These are phyloP conservation scores for Aspergillus conjunctus DNA, from an alignment of 495 filamentous ascomycete genomes.

Conservation along the genomic window DNA sequence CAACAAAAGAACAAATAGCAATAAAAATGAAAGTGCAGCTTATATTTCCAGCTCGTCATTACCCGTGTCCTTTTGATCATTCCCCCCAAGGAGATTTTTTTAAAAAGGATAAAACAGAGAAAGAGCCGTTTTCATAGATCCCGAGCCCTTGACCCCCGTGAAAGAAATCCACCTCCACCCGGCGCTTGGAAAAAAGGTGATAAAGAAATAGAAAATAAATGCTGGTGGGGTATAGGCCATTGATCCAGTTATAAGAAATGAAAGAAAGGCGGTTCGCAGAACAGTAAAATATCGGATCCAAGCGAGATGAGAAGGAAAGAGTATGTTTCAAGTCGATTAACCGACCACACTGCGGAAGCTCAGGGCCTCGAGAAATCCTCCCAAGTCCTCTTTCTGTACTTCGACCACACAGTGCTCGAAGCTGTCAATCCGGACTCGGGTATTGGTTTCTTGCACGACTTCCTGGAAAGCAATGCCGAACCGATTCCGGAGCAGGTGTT, in stretches of 20 bases:
- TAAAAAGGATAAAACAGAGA: slow-evolving; percentile 6
- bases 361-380: slow-evolving; percentile 86
- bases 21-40: slow-evolving; percentile 21
- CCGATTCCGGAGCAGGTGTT: slow-evolving; percentile 74
- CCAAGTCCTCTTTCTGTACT: slow-evolving; percentile 91
- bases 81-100: slow-evolving; percentile 5
- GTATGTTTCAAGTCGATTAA: slow-evolving; percentile 37
- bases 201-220: slow-evolving; percentile 13
- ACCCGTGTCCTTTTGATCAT: slow-evolving; percentile 22
- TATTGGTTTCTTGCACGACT: slow-evolving; percentile 88
- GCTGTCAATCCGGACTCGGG: slow-evolving; percentile 87
- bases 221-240: slow-evolving; percentile 14
- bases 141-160: background rate
- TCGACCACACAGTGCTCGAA: slow-evolving; percentile 98
- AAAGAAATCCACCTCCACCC: slow-evolving; percentile 18
- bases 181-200: slow-evolving; percentile 19
- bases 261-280: slow-evolving; percentile 12
- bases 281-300: background rate
- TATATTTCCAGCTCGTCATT: slow-evolving; percentile 27
- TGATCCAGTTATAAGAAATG: slow-evolving; percentile 4
- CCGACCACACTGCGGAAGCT: slow-evolving; percentile 92
- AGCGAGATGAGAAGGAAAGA: background rate
- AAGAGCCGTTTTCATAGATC: background rate
- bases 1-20: slow-evolving; percentile 21
- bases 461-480: slow-evolving; percentile 97